Evolutionary conservation across 2,329 filamentous ascomycete genomes (phyloP), one percentile per base, ranked within the genome.

Genomic region (Penicillium sp.): DNA sequence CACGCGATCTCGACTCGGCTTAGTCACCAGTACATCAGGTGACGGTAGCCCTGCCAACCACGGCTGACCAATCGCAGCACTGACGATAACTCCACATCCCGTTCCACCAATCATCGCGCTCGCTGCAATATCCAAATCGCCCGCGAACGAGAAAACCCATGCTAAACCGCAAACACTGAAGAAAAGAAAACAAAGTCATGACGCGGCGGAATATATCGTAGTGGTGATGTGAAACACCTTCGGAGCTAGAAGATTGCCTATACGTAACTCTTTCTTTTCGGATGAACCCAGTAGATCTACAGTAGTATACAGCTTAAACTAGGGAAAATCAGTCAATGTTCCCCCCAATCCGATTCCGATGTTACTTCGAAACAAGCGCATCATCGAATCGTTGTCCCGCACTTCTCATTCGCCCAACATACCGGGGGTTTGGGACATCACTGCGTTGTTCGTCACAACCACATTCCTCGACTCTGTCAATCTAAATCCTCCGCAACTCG

Each of bases 41-140:
- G 61, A 62, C 39, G 39, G 64, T 65, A 65, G 63, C 35, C 64
- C 61, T 59, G 64, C 63, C 63, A 66, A 65, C 64, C 44, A 8
- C 0, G 3, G 8, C 7, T 7, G 19, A 10, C 63, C 63, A 66
- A 66, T 65, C 55, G 63, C 1, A 19, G 0, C 0, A 2, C 24
- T 22, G 10, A 0, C 41, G 2, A 21, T 21, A 24, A 27, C 5
- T 49, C 60, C 56, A 59, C 56, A 60, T 56, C 4, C 2, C 5
- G 13, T 13, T 9, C 11, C n/a, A 37, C 63, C 60, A 66, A 64
- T 66, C 57, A 66, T 7, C 19, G 8, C 14, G 14, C 19, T 46
- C 27, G 21, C 26, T 26, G 29, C 43, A 46, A 37, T 46, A 53
- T 53, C 39, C 41, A 53, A 53, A 53, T 45, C 43, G 13, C 11